A percentile compares a stretch with the other conserved stretches of the same genome.
These are phyloP conservation scores for Gyrodon lividus DNA, from an alignment of 768 basidiomycete genomes.

Conservation along the genomic window DNA sequence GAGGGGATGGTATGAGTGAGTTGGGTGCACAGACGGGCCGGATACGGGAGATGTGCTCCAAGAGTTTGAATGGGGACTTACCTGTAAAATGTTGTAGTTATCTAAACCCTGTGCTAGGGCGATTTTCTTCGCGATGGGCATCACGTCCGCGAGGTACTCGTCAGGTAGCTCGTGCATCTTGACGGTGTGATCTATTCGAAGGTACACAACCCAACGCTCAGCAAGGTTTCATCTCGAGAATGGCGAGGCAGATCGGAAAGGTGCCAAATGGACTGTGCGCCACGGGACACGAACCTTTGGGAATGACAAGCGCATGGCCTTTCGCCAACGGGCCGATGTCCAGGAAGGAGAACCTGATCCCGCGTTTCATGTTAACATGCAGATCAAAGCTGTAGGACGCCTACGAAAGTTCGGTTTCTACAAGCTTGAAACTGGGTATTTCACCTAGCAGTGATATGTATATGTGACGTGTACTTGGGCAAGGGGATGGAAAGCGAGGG, in stretches of 20 bases:
- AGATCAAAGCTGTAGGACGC: constrained; percentile 24
- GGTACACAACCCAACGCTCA: not conserved
- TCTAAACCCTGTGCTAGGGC: constrained; percentile 69
- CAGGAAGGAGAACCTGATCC: constrained; percentile 76
- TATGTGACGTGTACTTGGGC: not conserved
- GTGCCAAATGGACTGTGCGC: not conserved
- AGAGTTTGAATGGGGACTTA: constrained; percentile 17
- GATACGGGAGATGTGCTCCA: too few species aligned
- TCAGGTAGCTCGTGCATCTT: constrained; percentile 90
- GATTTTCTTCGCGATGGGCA: constrained; percentile 87
- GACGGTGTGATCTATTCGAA: constrained; percentile 67
- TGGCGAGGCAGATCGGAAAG: too few species aligned
- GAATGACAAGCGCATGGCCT: constrained; percentile 90
- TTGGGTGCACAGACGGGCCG: too few species aligned
- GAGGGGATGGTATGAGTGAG: not conserved
- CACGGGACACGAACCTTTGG: constrained; percentile 65
- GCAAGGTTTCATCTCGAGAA: too few species aligned
- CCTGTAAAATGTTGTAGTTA: constrained; percentile 87
- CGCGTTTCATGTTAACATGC: too few species aligned
- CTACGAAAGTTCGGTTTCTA: constrained; percentile 72
- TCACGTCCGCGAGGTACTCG: constrained; percentile 70
- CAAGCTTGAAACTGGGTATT: constrained; percentile 84
- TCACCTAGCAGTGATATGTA: constrained; percentile 67
- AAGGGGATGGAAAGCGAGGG: not conserved
- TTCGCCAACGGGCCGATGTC: constrained; percentile 89